These are phyloP conservation scores for Madurella mycetomatis DNA, from an alignment of 2,329 filamentous ascomycete species.

Conservation along the genomic window DNA sequence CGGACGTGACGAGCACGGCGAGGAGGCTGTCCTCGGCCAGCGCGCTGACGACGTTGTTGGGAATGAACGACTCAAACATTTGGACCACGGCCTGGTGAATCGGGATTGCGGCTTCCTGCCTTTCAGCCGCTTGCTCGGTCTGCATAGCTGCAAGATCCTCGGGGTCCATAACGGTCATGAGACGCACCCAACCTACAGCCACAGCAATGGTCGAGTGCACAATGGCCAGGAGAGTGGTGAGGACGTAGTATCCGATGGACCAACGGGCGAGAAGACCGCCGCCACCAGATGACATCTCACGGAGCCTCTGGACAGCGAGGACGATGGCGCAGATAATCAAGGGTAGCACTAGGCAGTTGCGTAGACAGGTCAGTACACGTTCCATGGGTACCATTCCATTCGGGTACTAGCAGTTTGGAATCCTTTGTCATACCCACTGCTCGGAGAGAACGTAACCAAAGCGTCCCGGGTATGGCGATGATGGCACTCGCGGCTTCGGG, in stretches of 20 bases:
- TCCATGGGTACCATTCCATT: background rate
- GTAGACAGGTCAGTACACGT: background rate
- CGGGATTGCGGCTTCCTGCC: slow-evolving; percentile 32
- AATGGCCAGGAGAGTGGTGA: slow-evolving; percentile 47
- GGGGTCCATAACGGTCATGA: slow-evolving; percentile 38
- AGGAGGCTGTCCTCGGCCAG: slow-evolving; percentile 36
- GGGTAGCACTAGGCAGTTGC: slow-evolving; percentile 35
- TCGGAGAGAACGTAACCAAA: slow-evolving; percentile 47
- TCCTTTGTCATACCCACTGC: slow-evolving; percentile 34
- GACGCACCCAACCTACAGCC: slow-evolving; percentile 43
- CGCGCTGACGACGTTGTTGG: slow-evolving; percentile 44
- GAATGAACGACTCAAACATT: slow-evolving; percentile 47
- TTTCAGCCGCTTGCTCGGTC: slow-evolving; percentile 31
- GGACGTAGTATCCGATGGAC: slow-evolving; percentile 47
- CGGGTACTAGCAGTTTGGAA: background rate
- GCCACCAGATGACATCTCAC: slow-evolving; percentile 39
- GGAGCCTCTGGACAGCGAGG: slow-evolving; percentile 45
- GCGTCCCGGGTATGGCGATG: slow-evolving; percentile 44
- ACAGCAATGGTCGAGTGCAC: slow-evolving; percentile 43
- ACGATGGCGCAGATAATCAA: slow-evolving; percentile 51
- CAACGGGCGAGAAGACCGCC: slow-evolving; percentile 43
- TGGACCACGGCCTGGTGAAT: slow-evolving; percentile 43
- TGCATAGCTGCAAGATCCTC: slow-evolving; percentile 31
- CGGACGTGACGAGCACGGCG: slow-evolving; percentile 16
- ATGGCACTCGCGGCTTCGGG: slow-evolving; percentile 39